Conservation (phyloP, 768 basidiomycete genomes). For the Amanita muscaria region DNA sequence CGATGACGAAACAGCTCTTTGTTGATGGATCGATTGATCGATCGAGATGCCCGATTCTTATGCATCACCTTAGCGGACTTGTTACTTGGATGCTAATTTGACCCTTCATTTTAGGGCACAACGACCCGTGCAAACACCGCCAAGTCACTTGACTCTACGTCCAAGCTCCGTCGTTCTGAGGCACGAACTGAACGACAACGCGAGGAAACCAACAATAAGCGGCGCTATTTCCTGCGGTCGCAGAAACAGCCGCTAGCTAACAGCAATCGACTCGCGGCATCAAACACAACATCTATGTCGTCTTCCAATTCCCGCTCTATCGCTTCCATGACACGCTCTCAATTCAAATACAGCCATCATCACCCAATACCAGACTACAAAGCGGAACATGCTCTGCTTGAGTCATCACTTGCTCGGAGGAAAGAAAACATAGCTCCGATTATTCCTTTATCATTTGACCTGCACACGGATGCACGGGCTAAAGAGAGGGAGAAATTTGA, state of each 20-base stretch:
- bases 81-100: slow-evolving; percentile 7
- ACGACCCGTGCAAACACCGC: slow-evolving; percentile 26
- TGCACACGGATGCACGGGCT: slow-evolving; percentile 49
- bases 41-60: neutral
- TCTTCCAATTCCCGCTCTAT: neutral
- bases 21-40: slow-evolving; percentile 6
- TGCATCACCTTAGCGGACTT: too few species aligned
- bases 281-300: neutral
- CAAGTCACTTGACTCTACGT: slow-evolving; percentile 43
- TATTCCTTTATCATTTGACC: slow-evolving; percentile 36
- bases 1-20: neutral
- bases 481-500: slow-evolving; percentile 61
- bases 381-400: slow-evolving; percentile 42
- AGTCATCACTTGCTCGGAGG: slow-evolving; percentile 31
- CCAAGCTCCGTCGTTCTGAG: slow-evolving; percentile 33
- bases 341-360: slow-evolving; percentile 9
- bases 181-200: slow-evolving; percentile 37
- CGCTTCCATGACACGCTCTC: slow-evolving; percentile 3
- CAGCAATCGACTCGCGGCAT: too few species aligned
- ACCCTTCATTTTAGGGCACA: slow-evolving; percentile 9
- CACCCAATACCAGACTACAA: slow-evolving; percentile 45
- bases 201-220: neutral
- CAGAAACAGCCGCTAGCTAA: neutral
- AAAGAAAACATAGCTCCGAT: slow-evolving; percentile 41
- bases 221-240: neutral